Evolutionary conservation across 108 stramenopile genomes (phyloP).

Genomic region (Nitzschia sp.): DNA sequence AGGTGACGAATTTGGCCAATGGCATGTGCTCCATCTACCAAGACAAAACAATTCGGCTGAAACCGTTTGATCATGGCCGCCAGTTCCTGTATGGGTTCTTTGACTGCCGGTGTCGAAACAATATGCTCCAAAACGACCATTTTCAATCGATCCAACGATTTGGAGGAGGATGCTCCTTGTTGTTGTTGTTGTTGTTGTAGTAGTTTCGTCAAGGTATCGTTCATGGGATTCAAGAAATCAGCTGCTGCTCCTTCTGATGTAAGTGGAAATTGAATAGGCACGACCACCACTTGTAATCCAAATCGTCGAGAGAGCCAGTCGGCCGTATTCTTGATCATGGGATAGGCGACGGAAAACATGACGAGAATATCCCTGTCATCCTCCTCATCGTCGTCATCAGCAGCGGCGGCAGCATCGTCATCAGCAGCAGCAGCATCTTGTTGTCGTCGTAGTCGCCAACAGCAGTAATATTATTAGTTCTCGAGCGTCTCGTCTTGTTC

Average conservation of each 20-base stretch:
- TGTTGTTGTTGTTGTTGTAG: not conserved
- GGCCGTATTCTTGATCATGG: conserved; percentile 33
- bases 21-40: conserved; percentile 37
- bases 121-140: conserved; percentile 22
- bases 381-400: no score
- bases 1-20: conserved; percentile 19
- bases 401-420: no score
- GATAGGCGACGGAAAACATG: conserved; percentile 24
- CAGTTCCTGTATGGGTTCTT: conserved; percentile 1
- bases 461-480: no score
- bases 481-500: no score
- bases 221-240: no score
- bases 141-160: no score
- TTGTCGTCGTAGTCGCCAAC: no score
- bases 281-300: conserved; percentile 10
- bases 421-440: no score
- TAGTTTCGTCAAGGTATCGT: not conserved
- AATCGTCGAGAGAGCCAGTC: not conserved
- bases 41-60: conserved; percentile 7
- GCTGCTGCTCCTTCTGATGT: no score
- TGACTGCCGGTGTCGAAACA: conserved; percentile 13
- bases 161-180: not conserved
- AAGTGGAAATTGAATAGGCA: conserved; percentile 13
- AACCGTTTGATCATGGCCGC: conserved; percentile 4
- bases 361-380: not conserved